A percentile compares a stretch with the other conserved stretches of the same genome.
Conservation (phyloP, 129 eudicot genomes). For the Mikania micrantha region DNA sequence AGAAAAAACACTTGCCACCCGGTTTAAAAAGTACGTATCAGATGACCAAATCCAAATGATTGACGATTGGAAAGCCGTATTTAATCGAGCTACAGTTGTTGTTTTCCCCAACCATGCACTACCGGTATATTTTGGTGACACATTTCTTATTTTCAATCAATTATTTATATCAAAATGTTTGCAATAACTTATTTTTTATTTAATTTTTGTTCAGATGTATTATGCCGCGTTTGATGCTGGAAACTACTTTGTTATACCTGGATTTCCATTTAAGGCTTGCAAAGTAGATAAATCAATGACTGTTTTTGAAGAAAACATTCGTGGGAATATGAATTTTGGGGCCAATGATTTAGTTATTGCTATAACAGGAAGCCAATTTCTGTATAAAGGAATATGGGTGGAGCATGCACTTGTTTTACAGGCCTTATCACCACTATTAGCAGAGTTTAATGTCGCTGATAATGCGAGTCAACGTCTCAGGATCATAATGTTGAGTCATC, state of each 20-base stretch:
- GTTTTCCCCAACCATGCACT: slow-evolving; percentile 85
- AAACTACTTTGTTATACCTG: slow-evolving; percentile 89
- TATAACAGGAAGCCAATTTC: slow-evolving; percentile 62
- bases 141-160: not conserved
- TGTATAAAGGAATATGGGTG: slow-evolving; percentile 82
- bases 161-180: not conserved
- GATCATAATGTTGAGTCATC: slow-evolving; percentile 56
- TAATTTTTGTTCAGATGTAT: slow-evolving; percentile 46
- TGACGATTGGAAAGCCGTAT: slow-evolving; percentile 60
- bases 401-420: slow-evolving; percentile 82
- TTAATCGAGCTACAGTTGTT: slow-evolving; percentile 66
- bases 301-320: slow-evolving; percentile 29
- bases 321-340: slow-evolving; percentile 31
- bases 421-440: slow-evolving; percentile 61
- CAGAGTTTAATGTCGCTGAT: slow-evolving; percentile 30
- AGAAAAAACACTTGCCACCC: slow-evolving; percentile 58
- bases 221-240: slow-evolving; percentile 83
- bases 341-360: slow-evolving; percentile 60
- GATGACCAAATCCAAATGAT: slow-evolving; percentile 44
- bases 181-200: not conserved
- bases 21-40: slow-evolving; percentile 40
- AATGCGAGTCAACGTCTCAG: slow-evolving; percentile 38
- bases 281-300: slow-evolving; percentile 36
- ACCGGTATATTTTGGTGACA: slow-evolving; percentile 45
- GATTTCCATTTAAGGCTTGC: slow-evolving; percentile 68